Base-by-base conservation (phyloP, 768 basidiomycete species). In the Russula virescens region DNA sequence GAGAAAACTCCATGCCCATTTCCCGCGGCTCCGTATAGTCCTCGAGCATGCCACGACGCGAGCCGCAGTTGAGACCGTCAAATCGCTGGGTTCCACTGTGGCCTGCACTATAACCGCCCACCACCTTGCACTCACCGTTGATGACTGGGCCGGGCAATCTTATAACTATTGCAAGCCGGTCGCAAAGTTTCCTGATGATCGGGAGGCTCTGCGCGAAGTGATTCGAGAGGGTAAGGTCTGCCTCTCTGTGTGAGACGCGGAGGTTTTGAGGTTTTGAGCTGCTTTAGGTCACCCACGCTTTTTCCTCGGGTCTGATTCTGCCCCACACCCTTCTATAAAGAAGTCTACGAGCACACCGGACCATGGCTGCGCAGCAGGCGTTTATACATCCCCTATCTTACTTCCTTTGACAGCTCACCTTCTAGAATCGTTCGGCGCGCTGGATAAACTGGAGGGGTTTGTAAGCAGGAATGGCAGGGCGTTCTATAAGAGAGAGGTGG, bases 111-210 rank as follows among this genome's bases (percentile, higher is more conserved):
- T 99, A 74, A 99, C 97, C 1, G 90, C 95, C 1, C 97, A 99
- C 74, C 97, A 99, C 73, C 84, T 99, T 49, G 86, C 83, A 31
- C 80, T 99, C 53, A 97, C 91, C 7, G 92, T 98, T 4, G 96
- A 99, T 74, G 91, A 94, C 68, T 98, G 95, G 86, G 94, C 94
- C 2, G 92, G 94, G 2, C 94, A 98, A 73, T 84, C 91, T 2
- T 94, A 90, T 83, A 84, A 96, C 70, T 99, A 89, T 75, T 98
- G 97, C 80, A 99, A 98, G 74, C 97, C 97, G 0, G 89, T 99
- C 23, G 94, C 97, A 14, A 99, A 99, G 75, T 94, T 85, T 72
- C 96, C 96, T 2, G 87, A 89, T 67, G 97, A 99, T 72, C 81
- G 96, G 18, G 74, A 83, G 69, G 94, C 96, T 16, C 75, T 99